A percentile compares a stretch with the other conserved stretches of the same genome.
Conservation (phyloP, 148 eudicot species). For the Diospyros lotus region DNA sequence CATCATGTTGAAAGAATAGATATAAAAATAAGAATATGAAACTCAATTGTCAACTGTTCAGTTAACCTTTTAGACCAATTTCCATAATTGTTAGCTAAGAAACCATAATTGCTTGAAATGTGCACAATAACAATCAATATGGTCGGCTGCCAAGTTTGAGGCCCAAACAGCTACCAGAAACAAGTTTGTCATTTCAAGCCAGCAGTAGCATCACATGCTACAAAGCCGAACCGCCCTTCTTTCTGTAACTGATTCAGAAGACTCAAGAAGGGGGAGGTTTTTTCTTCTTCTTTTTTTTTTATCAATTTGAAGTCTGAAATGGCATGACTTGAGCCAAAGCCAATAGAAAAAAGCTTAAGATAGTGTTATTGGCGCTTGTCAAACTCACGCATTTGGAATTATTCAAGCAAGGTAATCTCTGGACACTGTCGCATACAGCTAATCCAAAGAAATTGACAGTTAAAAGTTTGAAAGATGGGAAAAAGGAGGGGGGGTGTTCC, state of each 20-base stretch:
- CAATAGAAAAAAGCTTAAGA: not conserved
- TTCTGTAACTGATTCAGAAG: not conserved
- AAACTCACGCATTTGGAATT: conserved; percentile 1
- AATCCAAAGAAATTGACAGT: conserved; percentile 1
- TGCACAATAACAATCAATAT: no score
- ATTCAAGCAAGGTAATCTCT: not conserved
- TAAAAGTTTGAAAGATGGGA: conserved; percentile 1
- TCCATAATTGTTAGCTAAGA: no score
- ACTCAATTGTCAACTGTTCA: no score
- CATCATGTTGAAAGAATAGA: no score
- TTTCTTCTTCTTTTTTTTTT: no score
- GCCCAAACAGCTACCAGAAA: not conserved
- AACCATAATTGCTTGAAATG: no score
- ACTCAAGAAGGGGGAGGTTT: not conserved
- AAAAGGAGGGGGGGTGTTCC: not conserved
- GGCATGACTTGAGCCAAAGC: not conserved
- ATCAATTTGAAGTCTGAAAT: not conserved
- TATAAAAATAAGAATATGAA: no score
- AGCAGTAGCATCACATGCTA: not conserved
- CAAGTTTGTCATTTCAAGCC: not conserved
- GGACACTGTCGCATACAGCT: not conserved
- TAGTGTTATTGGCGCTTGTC: not conserved
- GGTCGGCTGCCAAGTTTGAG: not conserved
- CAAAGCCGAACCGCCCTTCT: not conserved
- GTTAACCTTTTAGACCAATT: no score